Percentiles rank a stretch among this genome's conserved stretches.
Evolutionary conservation across 2,329 filamentous ascomycete genomes (phyloP).

Genomic region (Microsporum ferrugineum): DNA sequence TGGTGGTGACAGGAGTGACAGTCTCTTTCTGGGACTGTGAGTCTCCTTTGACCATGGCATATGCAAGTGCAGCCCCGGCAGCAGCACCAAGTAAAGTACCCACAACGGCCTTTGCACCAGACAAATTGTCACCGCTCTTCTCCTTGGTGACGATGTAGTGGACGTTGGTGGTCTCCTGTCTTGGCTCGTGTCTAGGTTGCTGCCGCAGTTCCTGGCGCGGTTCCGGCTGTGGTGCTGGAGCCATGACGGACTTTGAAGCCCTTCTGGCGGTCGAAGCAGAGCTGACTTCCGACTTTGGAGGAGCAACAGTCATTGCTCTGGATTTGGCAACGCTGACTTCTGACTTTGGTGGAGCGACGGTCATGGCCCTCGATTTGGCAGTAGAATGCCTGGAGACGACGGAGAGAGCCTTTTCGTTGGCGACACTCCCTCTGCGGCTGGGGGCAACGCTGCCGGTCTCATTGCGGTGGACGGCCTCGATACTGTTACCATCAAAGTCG

Average conservation of each 20-base stretch:
- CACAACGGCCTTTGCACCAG: conserved; percentile 52
- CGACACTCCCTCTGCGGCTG: conserved; percentile 19
- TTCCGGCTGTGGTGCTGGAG: conserved; percentile 14
- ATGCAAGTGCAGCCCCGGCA: conserved; percentile 64
- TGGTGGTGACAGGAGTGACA: conserved; percentile 14
- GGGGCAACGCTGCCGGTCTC: conserved; percentile 7
- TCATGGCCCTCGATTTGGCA: conserved; percentile 21
- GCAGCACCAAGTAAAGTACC: conserved; percentile 69
- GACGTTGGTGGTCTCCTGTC: conserved; percentile 30
- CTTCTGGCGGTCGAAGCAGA: conserved; percentile 18
- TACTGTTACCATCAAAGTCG: conserved; percentile 73
- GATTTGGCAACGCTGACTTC: conserved; percentile 19
- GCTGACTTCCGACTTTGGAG: conserved; percentile 23
- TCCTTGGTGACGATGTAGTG: conserved; percentile 22
- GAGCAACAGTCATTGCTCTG: conserved; percentile 22
- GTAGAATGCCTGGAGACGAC: conserved; percentile 25
- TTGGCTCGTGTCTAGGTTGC: conserved; percentile 14
- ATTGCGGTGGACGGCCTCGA: conserved; percentile 58
- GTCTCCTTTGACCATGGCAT: conserved; percentile 51
- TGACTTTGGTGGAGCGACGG: conserved; percentile 21
- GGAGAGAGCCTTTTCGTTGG: conserved; percentile 21
- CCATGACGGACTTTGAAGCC: conserved; percentile 12
- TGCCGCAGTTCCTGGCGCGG: conserved; percentile 16
- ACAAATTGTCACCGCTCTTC: conserved; percentile 11
- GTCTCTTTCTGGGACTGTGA: conserved; percentile 15